Evolutionary conservation across 306 rosid species (phyloP), one percentile per base, ranked within the genome.

Genomic region (Canavalia ensiformis): DNA sequence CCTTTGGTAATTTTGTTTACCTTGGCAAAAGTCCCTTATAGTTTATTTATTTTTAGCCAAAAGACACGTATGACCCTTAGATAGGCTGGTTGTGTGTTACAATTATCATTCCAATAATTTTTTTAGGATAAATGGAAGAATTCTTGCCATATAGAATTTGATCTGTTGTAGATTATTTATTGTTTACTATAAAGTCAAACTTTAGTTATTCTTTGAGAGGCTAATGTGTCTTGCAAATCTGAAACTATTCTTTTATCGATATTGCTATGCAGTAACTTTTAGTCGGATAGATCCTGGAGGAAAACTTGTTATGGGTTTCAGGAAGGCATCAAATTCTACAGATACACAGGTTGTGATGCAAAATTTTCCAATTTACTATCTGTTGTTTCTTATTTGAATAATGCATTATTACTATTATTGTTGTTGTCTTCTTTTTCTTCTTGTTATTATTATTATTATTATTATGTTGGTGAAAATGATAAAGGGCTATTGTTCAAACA

Each of bases 231-330:
- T 30, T 42, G 62, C 47, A 54, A 52, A 60, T 76, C 60, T 62
- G 78, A 79, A 45, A 42, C 73, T 35, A 62, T 30, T 41, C 33
- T 65, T 80, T 51, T 67, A 49, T 75, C 62, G 76, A 73, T 87
- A 60, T 66, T 49, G 71, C 60, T 6, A 56, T 85, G 90, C 93
- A 95, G 99, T 95, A 71, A 95, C 97, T 35, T 95, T 95, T 83
- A 95, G 98, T 82, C 94, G 97, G 86, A 93, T 89, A 86, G 98
- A 93, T 78, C 99, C 99, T 10, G 99, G 96, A 68, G 91, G 90
- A 34, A 91, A 90, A 86, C 95, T 95, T 87, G 91, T 95, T 73
- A 89, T 95, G 86, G 99, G 99, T 30, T 93, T 89, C 82, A 91
- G 99, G 74, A 95, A 82, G 91, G 92, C 98, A 31, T 77, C 94